Evolutionary conservation across 1,139 yeast genomes (phyloP).

Genomic region (Torulaspora pretoriensis): DNA sequence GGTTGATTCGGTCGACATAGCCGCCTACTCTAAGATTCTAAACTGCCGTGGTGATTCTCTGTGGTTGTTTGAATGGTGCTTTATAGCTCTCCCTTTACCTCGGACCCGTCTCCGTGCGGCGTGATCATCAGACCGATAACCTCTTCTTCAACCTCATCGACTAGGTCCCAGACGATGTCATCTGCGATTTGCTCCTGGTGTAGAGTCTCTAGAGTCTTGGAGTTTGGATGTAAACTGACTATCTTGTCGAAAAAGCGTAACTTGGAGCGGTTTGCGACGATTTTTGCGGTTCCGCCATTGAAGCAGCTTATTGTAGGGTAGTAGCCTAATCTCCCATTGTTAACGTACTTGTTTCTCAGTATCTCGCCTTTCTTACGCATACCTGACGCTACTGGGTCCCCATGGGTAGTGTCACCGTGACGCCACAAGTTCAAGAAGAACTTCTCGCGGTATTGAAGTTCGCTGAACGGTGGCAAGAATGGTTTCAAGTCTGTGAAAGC

Average conservation of each 20-base stretch:
- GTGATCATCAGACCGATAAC: conserved; percentile 7
- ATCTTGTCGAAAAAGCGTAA: conserved; percentile 38
- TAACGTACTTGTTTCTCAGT: conserved; percentile 44
- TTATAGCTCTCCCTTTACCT: conserved; percentile 8
- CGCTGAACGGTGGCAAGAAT: conserved; percentile 72
- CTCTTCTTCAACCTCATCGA: conserved; percentile 80
- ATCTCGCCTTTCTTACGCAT: conserved; percentile 30
- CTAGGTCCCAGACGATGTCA: conserved; percentile 74
- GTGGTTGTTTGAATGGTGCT: background rate
- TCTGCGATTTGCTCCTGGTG: conserved; percentile 72
- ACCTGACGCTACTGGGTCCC: conserved; percentile 1
- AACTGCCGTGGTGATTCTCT: too few species aligned
- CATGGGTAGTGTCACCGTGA: conserved; percentile 21
- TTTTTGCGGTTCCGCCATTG: conserved; percentile 64
- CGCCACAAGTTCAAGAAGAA: conserved; percentile 42
- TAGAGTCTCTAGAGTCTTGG: conserved; percentile 50
- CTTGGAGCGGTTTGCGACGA: conserved; percentile 22
- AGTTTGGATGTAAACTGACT: conserved; percentile 40
- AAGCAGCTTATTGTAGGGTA: conserved; percentile 87
- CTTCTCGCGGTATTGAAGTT: conserved; percentile 43
- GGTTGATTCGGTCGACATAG: background rate
- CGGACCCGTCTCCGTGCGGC: conserved; percentile 1
- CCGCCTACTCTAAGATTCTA: too few species aligned
- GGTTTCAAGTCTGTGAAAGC: conserved; percentile 68
- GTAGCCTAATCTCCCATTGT: conserved; percentile 86